A percentile compares a stretch with the other conserved stretches of the same genome.
Evolutionary conservation across 495 filamentous ascomycete species (phyloP).

Genomic region (Hypoxylon lenormandii): DNA sequence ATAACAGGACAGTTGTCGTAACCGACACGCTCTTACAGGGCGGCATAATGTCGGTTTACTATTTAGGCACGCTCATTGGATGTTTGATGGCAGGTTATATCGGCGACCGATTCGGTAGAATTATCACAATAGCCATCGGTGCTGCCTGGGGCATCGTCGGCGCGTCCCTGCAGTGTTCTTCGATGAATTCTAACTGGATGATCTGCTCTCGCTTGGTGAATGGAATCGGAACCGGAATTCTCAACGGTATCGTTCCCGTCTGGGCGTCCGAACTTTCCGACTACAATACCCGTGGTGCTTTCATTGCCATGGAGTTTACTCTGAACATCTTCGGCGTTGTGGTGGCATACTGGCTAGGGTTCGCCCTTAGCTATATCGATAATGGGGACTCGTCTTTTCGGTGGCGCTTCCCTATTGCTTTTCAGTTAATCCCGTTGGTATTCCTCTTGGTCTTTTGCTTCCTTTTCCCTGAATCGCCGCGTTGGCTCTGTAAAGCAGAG

Average conservation of each 20-base stretch:
- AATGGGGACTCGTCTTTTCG: conserved; percentile 66
- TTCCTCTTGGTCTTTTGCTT: conserved; percentile 70
- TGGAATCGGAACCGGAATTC: conserved; percentile 77
- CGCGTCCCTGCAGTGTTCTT: conserved; percentile 70
- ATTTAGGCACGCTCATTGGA: conserved; percentile 74
- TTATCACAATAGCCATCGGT: conserved; percentile 70
- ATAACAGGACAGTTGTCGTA: conserved; percentile 62
- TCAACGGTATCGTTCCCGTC: conserved; percentile 78
- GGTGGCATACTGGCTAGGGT: conserved; percentile 79
- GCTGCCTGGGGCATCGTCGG: conserved; percentile 69
- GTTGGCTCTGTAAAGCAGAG: conserved; percentile 73
- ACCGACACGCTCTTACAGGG: conserved; percentile 74
- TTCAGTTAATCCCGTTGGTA: too few species aligned
- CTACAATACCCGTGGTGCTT: too few species aligned
- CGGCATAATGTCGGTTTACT: conserved; percentile 77
- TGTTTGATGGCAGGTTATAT: conserved; percentile 71
- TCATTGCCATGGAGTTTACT: conserved; percentile 79
- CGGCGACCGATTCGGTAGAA: conserved; percentile 71
- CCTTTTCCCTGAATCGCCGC: conserved; percentile 74
- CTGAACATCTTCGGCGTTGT: conserved; percentile 80
- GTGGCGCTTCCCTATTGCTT: conserved; percentile 78
- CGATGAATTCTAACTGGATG: conserved; percentile 78
- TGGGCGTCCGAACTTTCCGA: too few species aligned
- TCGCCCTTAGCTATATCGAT: conserved; percentile 68
- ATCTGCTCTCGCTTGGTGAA: conserved; percentile 74